phyloP scores from a whole-genome alignment of 2,329 filamentous ascomycete species.

The Penicillium sp. region DNA sequence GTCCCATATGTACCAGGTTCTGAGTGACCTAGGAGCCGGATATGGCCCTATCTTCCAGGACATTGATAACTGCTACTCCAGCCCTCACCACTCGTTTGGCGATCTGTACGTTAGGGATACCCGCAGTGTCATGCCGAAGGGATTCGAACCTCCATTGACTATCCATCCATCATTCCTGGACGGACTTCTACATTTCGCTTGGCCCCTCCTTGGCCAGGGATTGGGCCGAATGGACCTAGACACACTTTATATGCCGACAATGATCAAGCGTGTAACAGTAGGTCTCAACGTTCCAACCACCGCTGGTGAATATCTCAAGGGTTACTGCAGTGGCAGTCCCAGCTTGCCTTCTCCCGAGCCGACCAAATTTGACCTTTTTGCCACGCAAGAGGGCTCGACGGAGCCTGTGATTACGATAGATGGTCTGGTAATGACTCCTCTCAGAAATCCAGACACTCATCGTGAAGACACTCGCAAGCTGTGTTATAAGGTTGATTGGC shows the following conservation, averaged over 20 bases:
- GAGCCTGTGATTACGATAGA: constrained; percentile 24
- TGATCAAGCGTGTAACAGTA: constrained; percentile 30
- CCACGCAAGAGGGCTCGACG: constrained; percentile 13
- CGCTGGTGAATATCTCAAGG: constrained; percentile 20
- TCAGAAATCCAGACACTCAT: constrained; percentile 17
- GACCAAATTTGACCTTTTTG: constrained; percentile 23
- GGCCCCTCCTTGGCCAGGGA: constrained; percentile 35
- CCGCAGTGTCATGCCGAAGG: constrained; percentile 45
- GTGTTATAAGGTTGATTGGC: constrained; percentile 28
- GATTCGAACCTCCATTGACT: constrained; percentile 45
- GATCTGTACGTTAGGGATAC: constrained; percentile 47
- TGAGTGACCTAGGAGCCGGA: constrained; percentile 48
- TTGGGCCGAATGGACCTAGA: constrained; percentile 28
- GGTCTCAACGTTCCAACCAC: constrained; percentile 13
- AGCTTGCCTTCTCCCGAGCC: constrained; percentile 18
- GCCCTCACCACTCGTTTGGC: constrained; percentile 26
- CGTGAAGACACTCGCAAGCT: constrained; percentile 13
- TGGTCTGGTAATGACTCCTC: constrained; percentile 27
- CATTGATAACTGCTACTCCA: constrained; percentile 47
- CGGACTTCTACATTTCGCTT: constrained; percentile 28
- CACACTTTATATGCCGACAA: constrained; percentile 37
- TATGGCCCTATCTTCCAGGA: constrained; percentile 56
- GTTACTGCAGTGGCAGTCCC: constrained; percentile 23
- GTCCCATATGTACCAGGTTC: constrained; percentile 46
- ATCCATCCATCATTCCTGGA: constrained; percentile 52